Evolutionary conservation across 2,329 filamentous ascomycete genomes (phyloP).

Genomic region (Magnaporthales sp.): DNA sequence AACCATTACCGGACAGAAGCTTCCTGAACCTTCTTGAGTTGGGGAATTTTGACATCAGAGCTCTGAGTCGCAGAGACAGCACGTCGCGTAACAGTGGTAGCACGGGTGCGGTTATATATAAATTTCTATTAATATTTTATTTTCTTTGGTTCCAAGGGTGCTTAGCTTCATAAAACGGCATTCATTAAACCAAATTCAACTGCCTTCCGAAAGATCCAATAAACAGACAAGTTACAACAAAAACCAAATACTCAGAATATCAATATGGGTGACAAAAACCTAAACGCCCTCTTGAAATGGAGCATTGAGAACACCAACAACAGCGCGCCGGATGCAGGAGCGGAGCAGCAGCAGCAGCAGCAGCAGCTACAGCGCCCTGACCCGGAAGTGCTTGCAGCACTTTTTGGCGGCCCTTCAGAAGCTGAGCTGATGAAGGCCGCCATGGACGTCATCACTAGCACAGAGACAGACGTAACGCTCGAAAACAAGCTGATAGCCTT

Average conservation of each 20-base stretch:
- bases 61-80: not conserved
- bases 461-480: conserved; percentile 52
- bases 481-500: conserved; percentile 77
- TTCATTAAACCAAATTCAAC: not conserved
- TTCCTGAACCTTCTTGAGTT: conserved; percentile 25
- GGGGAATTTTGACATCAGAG: conserved; percentile 10
- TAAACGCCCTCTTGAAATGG: conserved; percentile 28
- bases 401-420: conserved; percentile 80
- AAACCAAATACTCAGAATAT: conserved; percentile 12
- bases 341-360: conserved; percentile 10
- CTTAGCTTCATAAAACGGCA: not conserved
- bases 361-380: conserved; percentile 41
- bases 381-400: conserved; percentile 60
- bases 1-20: conserved; percentile 20
- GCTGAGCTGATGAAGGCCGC: conserved; percentile 84
- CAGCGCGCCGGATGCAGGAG: conserved; percentile 18
- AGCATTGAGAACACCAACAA: conserved; percentile 21
- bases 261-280: conserved; percentile 17
- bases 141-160: not conserved
- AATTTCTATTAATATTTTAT: not conserved
- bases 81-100: not conserved
- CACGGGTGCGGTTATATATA: not conserved
- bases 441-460: conserved; percentile 65
- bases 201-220: conserved; percentile 6
- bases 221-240: conserved; percentile 3